These are phyloP conservation scores for Candida quercuum DNA, from an alignment of 805 yeast genomes.

Conservation along the genomic window DNA sequence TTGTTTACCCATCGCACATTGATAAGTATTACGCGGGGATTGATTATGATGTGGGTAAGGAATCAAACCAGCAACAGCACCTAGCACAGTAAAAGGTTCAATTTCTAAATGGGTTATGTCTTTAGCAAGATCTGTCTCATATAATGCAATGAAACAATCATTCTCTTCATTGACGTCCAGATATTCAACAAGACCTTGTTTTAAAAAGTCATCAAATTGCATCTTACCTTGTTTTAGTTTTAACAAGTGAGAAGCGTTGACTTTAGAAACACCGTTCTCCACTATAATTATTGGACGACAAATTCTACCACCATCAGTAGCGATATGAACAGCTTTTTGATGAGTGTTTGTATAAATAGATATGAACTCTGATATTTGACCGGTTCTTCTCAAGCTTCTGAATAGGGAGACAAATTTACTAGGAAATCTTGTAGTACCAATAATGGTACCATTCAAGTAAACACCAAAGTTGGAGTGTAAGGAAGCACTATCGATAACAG, in stretches of 20 bases:
- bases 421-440: conserved; percentile 87
- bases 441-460: conserved; percentile 87
- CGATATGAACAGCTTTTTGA: conserved; percentile 91
- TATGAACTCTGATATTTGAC: conserved; percentile 83
- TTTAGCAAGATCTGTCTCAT: conserved; percentile 57
- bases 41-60: conserved; percentile 93
- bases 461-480: conserved; percentile 81
- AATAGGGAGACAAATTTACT: conserved; percentile 74
- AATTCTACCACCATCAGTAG: conserved; percentile 98
- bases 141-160: conserved; percentile 86
- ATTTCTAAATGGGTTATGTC: conserved; percentile 86
- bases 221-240: conserved; percentile 62
- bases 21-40: conserved; percentile 88
- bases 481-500: conserved; percentile 75
- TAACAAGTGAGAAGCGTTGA: conserved; percentile 63
- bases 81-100: conserved; percentile 88
- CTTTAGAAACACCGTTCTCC: conserved; percentile 63
- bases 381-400: conserved; percentile 75
- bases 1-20: conserved; percentile 97
- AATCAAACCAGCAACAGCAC: conserved; percentile 89
- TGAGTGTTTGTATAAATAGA: conserved; percentile 87
- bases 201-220: conserved; percentile 88
- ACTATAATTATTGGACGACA: conserved; percentile 95
- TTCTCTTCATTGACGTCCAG: conserved; percentile 97
- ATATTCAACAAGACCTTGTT: conserved; percentile 86